phyloP scores from a whole-genome alignment of 768 basidiomycete species.

The Chalciporus sphaerocephalus region DNA sequence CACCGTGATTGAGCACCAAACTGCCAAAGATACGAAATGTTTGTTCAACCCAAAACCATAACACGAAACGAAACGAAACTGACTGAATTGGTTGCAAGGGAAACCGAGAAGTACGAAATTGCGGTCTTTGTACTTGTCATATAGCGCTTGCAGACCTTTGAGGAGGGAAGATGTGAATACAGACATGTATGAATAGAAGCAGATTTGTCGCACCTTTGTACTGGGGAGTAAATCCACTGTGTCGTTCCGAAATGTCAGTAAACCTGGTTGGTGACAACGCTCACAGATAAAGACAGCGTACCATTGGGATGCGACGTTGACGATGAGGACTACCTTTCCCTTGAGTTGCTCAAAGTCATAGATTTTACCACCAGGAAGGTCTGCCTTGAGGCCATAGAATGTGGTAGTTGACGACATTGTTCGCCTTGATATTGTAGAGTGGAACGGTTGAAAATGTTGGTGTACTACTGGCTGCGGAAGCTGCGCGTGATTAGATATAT shows the following conservation, averaged over 20 bases:
- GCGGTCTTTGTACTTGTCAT: conserved; percentile 76
- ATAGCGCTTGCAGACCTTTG: conserved; percentile 69
- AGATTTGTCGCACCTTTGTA: conserved; percentile 51
- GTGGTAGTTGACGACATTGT: conserved; percentile 29
- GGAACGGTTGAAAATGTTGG: conserved; percentile 10
- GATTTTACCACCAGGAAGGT: conserved; percentile 48
- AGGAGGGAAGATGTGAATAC: background rate
- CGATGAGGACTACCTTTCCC: conserved; percentile 74
- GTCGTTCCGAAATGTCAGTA: conserved; percentile 2
- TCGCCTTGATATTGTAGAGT: conserved; percentile 11
- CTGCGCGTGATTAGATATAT: too few species aligned
- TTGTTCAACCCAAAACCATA: background rate
- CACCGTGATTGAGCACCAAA: conserved; percentile 85
- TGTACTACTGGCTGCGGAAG: too few species aligned
- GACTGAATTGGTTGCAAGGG: conserved; percentile 78
- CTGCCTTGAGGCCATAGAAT: conserved; percentile 70
- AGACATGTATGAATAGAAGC: background rate
- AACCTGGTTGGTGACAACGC: background rate
- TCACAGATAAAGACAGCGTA: background rate
- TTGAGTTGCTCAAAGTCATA: conserved; percentile 67
- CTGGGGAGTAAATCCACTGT: conserved; percentile 84
- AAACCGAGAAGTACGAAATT: conserved; percentile 82
- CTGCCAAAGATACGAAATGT: conserved; percentile 33
- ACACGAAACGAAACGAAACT: background rate
- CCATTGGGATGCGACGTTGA: conserved; percentile 78